phyloP scores from a whole-genome alignment of 805 yeast genomes.

The Yamadazyma tumulicola region DNA sequence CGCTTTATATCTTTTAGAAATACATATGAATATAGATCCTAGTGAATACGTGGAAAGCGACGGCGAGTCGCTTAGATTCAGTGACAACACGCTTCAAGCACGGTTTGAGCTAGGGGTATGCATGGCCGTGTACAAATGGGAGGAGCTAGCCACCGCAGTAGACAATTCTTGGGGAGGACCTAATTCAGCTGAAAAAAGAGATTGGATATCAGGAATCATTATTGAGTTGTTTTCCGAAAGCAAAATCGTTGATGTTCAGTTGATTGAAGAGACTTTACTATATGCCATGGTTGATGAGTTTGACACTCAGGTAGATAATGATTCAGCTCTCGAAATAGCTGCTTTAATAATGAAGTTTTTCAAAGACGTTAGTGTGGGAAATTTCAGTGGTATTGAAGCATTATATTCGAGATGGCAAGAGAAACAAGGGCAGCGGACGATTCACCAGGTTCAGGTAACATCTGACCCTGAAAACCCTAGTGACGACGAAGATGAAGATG shows the following conservation, averaged over 20 bases:
- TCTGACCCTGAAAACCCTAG: slow-evolving; percentile 66
- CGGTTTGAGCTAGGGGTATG: slow-evolving; percentile 91
- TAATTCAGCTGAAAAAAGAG: slow-evolving; percentile 84
- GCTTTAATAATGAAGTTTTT: slow-evolving; percentile 62
- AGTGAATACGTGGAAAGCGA: slow-evolving; percentile 55
- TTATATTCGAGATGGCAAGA: slow-evolving; percentile 58
- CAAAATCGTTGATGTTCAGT: slow-evolving; percentile 66
- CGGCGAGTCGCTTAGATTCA: slow-evolving; percentile 41
- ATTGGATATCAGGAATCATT: slow-evolving; percentile 85
- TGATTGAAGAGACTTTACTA: slow-evolving; percentile 79
- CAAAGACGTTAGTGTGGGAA: slow-evolving; percentile 52
- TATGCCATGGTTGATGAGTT: slow-evolving; percentile 96
- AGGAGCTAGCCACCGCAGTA: slow-evolving; percentile 82
- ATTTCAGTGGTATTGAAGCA: slow-evolving; percentile 55
- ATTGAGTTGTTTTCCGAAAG: slow-evolving; percentile 67
- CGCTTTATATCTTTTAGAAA: no score
- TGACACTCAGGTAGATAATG: slow-evolving; percentile 84
- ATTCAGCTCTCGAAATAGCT: slow-evolving; percentile 75
- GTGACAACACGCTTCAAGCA: slow-evolving; percentile 68
- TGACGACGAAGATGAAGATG: slow-evolving; percentile 47
- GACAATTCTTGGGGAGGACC: slow-evolving; percentile 96
- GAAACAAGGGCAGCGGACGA: slow-evolving; percentile 39
- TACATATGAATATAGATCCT: slow-evolving; percentile 31
- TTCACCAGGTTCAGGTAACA: slow-evolving; percentile 41
- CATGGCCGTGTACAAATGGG: slow-evolving; percentile 90